These are phyloP conservation scores for Moniliella sp. DNA, from an alignment of 1,284 basidiomycete species.

Conservation along the genomic window DNA sequence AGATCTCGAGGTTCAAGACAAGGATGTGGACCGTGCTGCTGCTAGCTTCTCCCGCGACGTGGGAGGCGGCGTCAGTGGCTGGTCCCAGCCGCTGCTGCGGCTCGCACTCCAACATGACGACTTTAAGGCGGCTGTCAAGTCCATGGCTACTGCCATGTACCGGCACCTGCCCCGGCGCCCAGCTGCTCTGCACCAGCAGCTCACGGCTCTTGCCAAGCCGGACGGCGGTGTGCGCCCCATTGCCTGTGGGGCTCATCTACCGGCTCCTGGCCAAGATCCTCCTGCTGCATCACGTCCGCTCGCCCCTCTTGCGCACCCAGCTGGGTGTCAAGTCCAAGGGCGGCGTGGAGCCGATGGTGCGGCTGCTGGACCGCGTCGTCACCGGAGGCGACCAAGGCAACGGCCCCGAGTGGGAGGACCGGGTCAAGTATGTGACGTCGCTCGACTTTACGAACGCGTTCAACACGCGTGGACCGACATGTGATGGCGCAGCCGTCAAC, in stretches of 20 bases:
- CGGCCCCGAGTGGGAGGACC: neutral
- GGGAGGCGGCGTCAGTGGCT: neutral
- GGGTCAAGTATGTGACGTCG: neutral
- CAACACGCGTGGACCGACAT: no score
- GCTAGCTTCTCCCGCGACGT: constrained; percentile 1
- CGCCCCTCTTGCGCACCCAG: neutral
- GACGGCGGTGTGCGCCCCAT: constrained; percentile 1
- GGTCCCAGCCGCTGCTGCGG: neutral
- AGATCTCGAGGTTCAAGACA: no score
- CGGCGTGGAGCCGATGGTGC: neutral
- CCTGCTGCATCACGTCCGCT: neutral
- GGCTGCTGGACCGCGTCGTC: neutral
- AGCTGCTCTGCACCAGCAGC: neutral
- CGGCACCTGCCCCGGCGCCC: neutral
- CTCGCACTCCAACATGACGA: neutral
- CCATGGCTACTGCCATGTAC: neutral
- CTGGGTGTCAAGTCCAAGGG: neutral
- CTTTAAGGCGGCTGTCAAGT: neutral
- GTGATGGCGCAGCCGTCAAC: no score
- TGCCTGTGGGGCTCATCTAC: neutral
- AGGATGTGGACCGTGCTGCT: no score
- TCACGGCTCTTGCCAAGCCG: neutral
- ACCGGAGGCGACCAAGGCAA: no score
- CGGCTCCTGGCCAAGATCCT: neutral
- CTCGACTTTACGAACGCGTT: neutral